These are phyloP conservation scores for Fabrea salina DNA, from an alignment of 169 alveolate genomes.

Conservation along the genomic window DNA sequence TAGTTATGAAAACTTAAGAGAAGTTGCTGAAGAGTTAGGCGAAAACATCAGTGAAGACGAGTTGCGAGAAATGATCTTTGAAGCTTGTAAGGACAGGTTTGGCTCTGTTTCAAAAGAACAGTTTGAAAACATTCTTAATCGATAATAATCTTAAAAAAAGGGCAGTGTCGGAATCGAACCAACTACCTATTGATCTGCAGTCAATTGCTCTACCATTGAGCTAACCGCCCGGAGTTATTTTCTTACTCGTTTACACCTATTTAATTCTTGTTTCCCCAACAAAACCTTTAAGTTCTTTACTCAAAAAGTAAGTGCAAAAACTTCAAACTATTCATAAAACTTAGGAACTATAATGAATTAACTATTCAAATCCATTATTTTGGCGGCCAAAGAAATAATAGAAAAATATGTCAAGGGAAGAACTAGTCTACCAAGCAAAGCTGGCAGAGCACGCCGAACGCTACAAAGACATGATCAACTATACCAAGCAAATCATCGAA, in stretches of 20 bases:
- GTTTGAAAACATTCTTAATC: slow-evolving; percentile 9
- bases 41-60: slow-evolving; percentile 63
- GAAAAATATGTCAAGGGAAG: slow-evolving; percentile 23
- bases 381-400: too few relatives aligned
- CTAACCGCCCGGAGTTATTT: slow-evolving; percentile 56
- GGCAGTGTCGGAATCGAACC: slow-evolving; percentile 55
- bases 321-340: too few relatives aligned
- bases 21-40: slow-evolving; percentile 59
- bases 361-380: too few relatives aligned
- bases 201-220: slow-evolving; percentile 56
- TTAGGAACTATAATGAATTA: too few relatives aligned
- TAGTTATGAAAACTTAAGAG: slow-evolving; percentile 30
- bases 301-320: too few relatives aligned
- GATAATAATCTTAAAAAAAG: slow-evolving; percentile 35
- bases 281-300: too few relatives aligned
- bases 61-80: slow-evolving; percentile 33
- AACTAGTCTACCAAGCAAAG: slow-evolving; percentile 86
- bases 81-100: slow-evolving; percentile 13
- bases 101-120: slow-evolving; percentile 17
- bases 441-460: slow-evolving; percentile 99
- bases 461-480: slow-evolving; percentile 95
- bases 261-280: too few relatives aligned
- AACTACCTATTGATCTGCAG: slow-evolving; percentile 56
- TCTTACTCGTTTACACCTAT: too few relatives aligned
- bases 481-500: slow-evolving; percentile 71